A percentile compares a stretch with the other conserved stretches of the same genome.
These are phyloP conservation scores for Macadamia tetraphylla DNA, from an alignment of 164 flowering plant genomes.

Conservation along the genomic window DNA sequence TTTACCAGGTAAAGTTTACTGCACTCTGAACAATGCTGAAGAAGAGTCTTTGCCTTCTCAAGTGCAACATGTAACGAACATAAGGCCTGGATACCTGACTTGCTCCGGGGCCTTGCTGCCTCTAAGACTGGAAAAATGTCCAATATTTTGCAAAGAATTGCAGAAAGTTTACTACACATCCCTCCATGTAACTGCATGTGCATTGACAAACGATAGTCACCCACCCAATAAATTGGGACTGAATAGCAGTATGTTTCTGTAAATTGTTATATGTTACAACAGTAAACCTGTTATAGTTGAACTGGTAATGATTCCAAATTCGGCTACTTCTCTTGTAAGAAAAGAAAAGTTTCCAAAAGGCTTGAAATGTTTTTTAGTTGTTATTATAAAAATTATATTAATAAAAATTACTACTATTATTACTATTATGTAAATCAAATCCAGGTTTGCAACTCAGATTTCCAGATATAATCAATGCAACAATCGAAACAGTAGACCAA, in stretches of 20 bases:
- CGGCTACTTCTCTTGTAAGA: too few species aligned
- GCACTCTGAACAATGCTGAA: constrained; percentile 86
- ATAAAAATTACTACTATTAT: too few species aligned
- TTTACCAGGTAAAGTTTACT: constrained; percentile 96
- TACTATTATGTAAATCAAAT: too few species aligned
- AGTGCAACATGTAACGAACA: constrained; percentile 91
- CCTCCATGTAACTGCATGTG: constrained; percentile 81
- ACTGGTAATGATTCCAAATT: too few species aligned
- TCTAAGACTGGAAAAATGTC: constrained; percentile 84
- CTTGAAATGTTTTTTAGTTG: too few species aligned
- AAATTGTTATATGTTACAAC: background rate
- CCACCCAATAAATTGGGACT: background rate
- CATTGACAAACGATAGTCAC: background rate
- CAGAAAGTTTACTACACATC: constrained; percentile 73
- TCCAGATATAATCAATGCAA: too few species aligned
- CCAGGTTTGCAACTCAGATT: too few species aligned
- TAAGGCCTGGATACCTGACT: constrained; percentile 92
- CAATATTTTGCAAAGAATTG: constrained; percentile 66
- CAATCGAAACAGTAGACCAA: too few species aligned
- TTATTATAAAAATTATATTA: too few species aligned
- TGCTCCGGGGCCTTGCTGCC: constrained; percentile 92
- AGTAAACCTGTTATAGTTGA: too few species aligned
- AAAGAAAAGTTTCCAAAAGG: too few species aligned
- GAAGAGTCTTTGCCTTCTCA: constrained; percentile 81
- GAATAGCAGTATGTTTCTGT: background rate